Base-by-base conservation (phyloP, 805 yeast species). In the Hanseniaspora taiwanica region DNA sequence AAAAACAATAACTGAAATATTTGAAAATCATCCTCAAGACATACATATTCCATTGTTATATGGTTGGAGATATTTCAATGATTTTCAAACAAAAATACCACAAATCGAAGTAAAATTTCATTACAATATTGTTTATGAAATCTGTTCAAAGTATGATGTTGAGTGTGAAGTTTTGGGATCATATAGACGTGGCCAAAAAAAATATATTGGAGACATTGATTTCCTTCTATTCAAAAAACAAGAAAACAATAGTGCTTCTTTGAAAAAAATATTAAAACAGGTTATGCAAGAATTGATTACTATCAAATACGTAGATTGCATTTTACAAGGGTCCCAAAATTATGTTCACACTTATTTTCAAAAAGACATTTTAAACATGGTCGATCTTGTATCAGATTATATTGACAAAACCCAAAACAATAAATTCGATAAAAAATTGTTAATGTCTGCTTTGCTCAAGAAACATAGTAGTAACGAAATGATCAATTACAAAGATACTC, bases 251-350 rank as follows among this genome's bases (percentile, higher is more conserved):
- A 16, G n/a, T 23, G 10, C 7, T 6, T 72, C 1, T 49, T 68
- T 18, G 55, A 60, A 23, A 45, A 63, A 6, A 48, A 58, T 7
- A 58, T 69, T 31, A 67, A 67, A 64, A 79, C 79, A 2, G 70
- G 76, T 5, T 74, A 68, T 49, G 56, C 73, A 25, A 60, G 80
- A 17, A 76, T 74, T 3, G n/a, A 36, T 44, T 3, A 50, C 51
- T 4, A 66, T 71, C 44, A 76, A 77, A 1, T 80, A 74, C 47
- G 63, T 74, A 29, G 81, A 74, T 50, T 60, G 71, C 33, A 55
- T 74, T 19, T 40, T 74, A 66, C 72, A 23, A 60, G 56, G 36
- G 47, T 55, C 13, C 59, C 52, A 4, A 54, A 58, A 1, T 46
- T 55, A 3, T 49, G 55, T n/a, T 43, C 45, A 2, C 50, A 51